phyloP scores from a whole-genome alignment of 208 protist genomes.

The Leishmania amazonensis region DNA sequence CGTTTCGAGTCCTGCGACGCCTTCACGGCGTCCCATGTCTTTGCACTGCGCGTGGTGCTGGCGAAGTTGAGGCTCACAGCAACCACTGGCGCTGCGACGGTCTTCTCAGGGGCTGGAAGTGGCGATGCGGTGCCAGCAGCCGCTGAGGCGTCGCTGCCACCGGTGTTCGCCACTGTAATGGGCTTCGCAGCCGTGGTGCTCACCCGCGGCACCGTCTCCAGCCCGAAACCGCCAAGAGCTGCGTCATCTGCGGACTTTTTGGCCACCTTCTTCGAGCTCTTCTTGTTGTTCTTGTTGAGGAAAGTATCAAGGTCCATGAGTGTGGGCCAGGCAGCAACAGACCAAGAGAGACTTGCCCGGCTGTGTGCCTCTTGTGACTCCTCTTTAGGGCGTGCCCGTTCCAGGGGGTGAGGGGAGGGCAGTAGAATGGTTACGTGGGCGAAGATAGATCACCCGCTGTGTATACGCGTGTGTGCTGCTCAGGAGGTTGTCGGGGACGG shows the following conservation, averaged over 20 bases:
- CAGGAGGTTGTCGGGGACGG: not conserved
- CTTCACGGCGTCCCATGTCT: slow-evolving; percentile 61
- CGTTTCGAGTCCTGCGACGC: slow-evolving; percentile 19
- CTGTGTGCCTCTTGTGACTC: not conserved
- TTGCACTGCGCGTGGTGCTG: slow-evolving; percentile 36
- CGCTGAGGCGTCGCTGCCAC: not conserved
- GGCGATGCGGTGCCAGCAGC: slow-evolving; percentile 1
- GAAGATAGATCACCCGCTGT: not conserved
- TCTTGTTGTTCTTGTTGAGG: slow-evolving; percentile 73
- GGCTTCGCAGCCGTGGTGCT: slow-evolving; percentile 7
- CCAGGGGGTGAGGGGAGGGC: not conserved
- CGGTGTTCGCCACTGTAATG: not conserved
- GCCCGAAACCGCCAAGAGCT: slow-evolving; percentile 37
- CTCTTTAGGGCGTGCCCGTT: not conserved
- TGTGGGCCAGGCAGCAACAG: not conserved
- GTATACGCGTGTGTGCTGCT: not conserved
- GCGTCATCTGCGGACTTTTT: slow-evolving; percentile 62
- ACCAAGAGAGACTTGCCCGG: not conserved
- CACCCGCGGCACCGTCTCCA: slow-evolving; percentile 40
- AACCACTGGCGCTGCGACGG: slow-evolving; percentile 13
- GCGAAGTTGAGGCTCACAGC: slow-evolving; percentile 23
- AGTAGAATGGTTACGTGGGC: not conserved
- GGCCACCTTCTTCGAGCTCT: slow-evolving; percentile 49
- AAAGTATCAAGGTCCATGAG: slow-evolving; percentile 67
- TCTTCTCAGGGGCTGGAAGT: slow-evolving; percentile 12